Conservation (phyloP, 2,329 filamentous ascomycete species). For the Cladophialophora yegresii region DNA sequence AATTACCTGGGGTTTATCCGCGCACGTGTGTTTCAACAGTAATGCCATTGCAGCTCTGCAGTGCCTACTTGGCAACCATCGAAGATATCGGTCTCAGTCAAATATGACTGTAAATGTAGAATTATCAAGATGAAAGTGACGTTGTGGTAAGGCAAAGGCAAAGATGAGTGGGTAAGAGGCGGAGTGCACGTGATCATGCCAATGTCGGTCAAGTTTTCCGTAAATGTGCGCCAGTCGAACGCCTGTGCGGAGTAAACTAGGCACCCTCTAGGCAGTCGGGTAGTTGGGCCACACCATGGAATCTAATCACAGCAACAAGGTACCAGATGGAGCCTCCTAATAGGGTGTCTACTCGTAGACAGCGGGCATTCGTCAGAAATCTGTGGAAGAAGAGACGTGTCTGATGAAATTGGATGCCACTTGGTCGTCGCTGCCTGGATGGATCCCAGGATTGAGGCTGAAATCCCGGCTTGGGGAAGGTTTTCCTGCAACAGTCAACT, state of each 20-base stretch:
- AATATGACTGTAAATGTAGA: neutral
- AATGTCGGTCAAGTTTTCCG: no score
- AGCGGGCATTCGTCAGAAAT: constrained; percentile 1
- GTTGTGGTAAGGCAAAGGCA: neutral
- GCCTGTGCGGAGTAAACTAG: no score
- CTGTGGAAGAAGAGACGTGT: constrained; percentile 4
- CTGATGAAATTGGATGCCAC: neutral
- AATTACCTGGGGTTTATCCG: neutral
- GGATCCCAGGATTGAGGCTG: constrained; percentile 6
- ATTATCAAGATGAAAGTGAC: neutral
- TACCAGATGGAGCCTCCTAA: neutral
- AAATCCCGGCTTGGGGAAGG: constrained; percentile 1
- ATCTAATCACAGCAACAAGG: neutral
- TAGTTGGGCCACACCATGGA: neutral
- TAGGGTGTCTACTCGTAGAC: neutral
- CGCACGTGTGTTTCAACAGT: neutral
- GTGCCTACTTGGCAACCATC: neutral
- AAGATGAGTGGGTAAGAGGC: no score
- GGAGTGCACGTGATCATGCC: neutral
- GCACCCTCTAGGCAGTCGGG: no score
- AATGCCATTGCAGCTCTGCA: neutral
- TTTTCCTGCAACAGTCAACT: neutral
- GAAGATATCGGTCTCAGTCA: neutral
- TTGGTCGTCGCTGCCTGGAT: constrained; percentile 1
- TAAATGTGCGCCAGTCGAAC: no score